Conservation (phyloP, 495 filamentous ascomycete species). For the Gamarada debralockiae region DNA sequence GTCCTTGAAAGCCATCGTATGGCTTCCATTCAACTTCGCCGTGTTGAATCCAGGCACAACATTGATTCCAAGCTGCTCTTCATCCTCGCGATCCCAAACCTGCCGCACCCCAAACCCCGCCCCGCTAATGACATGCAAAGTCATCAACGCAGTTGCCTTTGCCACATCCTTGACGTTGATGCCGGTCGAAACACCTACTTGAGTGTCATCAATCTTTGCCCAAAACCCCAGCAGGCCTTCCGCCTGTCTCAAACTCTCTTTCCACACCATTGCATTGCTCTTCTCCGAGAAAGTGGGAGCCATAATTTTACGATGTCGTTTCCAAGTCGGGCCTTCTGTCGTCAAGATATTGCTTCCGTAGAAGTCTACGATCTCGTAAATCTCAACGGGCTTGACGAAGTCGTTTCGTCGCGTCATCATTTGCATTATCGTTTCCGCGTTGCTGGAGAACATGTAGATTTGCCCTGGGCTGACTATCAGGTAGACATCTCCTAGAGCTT, state of each 20-base stretch:
- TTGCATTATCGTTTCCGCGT: constrained; percentile 56
- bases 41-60: constrained; percentile 30
- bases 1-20: constrained; percentile 52
- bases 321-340: constrained; percentile 61
- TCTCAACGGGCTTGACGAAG: constrained; percentile 61
- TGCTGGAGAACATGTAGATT: constrained; percentile 45
- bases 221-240: constrained; percentile 10
- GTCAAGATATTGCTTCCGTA: constrained; percentile 64
- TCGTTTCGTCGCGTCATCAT: constrained; percentile 56
- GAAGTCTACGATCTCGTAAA: constrained; percentile 53
- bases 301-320: constrained; percentile 65
- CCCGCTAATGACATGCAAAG: constrained; percentile 20
- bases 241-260: constrained; percentile 18
- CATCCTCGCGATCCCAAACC: constrained; percentile 48
- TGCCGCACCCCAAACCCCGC: constrained; percentile 39
- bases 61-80: constrained; percentile 34
- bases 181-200: not conserved
- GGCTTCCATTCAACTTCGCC: constrained; percentile 37
- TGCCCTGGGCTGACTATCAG: constrained; percentile 34
- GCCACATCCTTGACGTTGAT: constrained; percentile 15
- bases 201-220: constrained; percentile 5
- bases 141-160: constrained; percentile 11
- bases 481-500: constrained; percentile 14
- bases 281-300: constrained; percentile 66
- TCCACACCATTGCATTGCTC: constrained; percentile 57